phyloP scores from a whole-genome alignment of 768 basidiomycete species.

The Exidia glandulosa region DNA sequence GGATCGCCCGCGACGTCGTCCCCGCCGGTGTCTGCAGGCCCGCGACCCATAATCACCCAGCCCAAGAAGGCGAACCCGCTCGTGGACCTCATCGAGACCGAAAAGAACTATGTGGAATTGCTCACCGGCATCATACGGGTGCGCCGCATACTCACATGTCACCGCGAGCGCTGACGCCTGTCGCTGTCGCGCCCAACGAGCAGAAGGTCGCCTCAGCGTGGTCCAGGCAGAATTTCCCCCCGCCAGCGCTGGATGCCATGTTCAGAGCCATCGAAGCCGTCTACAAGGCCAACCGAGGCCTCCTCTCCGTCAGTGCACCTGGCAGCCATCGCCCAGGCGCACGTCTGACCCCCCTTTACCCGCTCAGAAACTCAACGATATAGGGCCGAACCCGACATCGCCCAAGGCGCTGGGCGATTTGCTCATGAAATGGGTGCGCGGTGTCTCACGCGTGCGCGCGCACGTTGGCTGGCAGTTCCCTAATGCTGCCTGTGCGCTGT shows the following conservation, averaged over 20 bases:
- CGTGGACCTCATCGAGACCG: conserved; percentile 86
- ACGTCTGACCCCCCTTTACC: conserved; percentile 7
- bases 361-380: conserved; percentile 80
- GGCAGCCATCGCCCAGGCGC: background rate
- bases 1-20: background rate
- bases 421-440: conserved; percentile 89
- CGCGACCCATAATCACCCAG: background rate
- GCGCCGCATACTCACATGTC: conserved; percentile 20
- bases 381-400: conserved; percentile 83
- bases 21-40: background rate
- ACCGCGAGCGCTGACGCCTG: conserved; percentile 7
- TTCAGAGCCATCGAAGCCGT: conserved; percentile 88
- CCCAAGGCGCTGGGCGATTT: conserved; percentile 92
- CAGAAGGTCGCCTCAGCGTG: conserved; percentile 98
- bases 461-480: no score
- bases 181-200: background rate
- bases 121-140: conserved; percentile 86
- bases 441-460: no score
- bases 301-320: conserved; percentile 50
- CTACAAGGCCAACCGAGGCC: conserved; percentile 79
- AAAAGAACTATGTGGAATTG: conserved; percentile 84
- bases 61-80: conserved; percentile 70
- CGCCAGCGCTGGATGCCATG: conserved; percentile 83
- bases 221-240: conserved; percentile 91
- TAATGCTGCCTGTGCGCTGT: background rate